Evolutionary conservation across 2,329 filamentous ascomycete species (phyloP), one percentile per base, ranked within the genome.

Genomic region (Diaporthe ilicicola): DNA sequence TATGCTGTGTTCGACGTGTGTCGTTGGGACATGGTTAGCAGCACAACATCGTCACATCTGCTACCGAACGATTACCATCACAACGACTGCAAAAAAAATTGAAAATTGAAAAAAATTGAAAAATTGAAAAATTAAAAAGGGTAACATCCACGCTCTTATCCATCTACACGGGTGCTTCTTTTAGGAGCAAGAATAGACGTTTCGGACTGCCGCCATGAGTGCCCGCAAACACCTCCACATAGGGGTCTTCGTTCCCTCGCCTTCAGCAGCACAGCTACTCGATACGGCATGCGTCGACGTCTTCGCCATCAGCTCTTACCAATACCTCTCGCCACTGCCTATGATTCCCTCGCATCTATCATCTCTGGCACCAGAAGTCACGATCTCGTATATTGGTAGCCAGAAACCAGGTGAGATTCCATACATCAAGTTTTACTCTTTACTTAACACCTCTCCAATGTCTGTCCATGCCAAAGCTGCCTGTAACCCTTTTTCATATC

Each of bases 231-330:
- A 71, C 3, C 74, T 88, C 70, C 81, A 77, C 51, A 81, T 89
- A 61, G 87, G 86, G 27, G 85, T 89, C 69, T 88, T 87, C 76
- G 79, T 88, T 61, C 85, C 86, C 2, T 72, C 74, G 12, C 39
- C 67, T 9, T 37, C 27, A 12, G 59, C 42, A 2, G 80, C 81
- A 13, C 87, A 89, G 73, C 77, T 87, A 10, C 83, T 89, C 22
- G 87, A 89, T 76, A 75, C 81, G 5, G 86, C 86, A 12, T 83
- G 83, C 61, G 80, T 88, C 67, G 86, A 89, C 76, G 78, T 88
- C 64, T 81, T 89, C 22, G 83, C 79, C 39, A 80, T 79, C 73
- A 82, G 87, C 78, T 82, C 81, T 70, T 78, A 81, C 70, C 81
- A 84, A 61, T 88, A 88, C 74, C 73, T 88, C 19, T 68, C 73